Evolutionary conservation across 2,329 filamentous ascomycete genomes (phyloP).

Genomic region (Penicillium sp.): DNA sequence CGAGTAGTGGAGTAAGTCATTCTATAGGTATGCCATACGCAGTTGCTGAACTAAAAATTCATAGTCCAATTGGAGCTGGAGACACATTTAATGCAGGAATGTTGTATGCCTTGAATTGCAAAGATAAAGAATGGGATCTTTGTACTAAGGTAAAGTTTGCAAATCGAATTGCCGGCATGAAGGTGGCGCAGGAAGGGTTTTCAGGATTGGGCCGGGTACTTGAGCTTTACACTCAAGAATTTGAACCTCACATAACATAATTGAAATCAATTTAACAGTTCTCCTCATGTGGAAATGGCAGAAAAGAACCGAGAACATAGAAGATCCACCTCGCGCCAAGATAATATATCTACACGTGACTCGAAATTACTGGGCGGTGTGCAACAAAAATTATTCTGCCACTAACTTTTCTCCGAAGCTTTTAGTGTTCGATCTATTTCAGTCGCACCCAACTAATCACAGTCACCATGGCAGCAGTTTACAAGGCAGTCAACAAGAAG

Average conservation of each 20-base stretch:
- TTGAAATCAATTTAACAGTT: not conserved
- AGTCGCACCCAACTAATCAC: constrained; percentile 11
- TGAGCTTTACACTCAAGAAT: not conserved
- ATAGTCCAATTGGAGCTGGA: constrained; percentile 69
- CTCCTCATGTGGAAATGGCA: not conserved
- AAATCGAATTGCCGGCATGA: constrained; percentile 65
- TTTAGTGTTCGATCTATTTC: constrained; percentile 14
- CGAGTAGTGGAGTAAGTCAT: constrained; percentile 61
- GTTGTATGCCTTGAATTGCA: constrained; percentile 61
- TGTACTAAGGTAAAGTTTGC: constrained; percentile 58
- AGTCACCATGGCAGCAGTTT: constrained; percentile 66
- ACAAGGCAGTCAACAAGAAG: constrained; percentile 70
- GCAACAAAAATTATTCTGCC: constrained; percentile 40
- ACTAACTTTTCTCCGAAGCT: constrained; percentile 31
- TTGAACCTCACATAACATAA: not conserved
- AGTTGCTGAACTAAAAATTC: constrained; percentile 5
- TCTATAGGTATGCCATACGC: too few species aligned
- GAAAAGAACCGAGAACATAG: not conserved
- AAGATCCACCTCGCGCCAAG: not conserved
- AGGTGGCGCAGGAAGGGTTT: constrained; percentile 69
- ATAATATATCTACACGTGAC: constrained; percentile 23
- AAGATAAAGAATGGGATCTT: constrained; percentile 51
- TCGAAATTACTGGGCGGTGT: constrained; percentile 25
- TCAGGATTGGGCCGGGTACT: constrained; percentile 46
- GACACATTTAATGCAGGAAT: constrained; percentile 75